A percentile compares a stretch with the other conserved stretches of the same genome.
These are phyloP conservation scores for Fusarium clavum DNA, from an alignment of 2,329 filamentous ascomycete species.

Conservation along the genomic window DNA sequence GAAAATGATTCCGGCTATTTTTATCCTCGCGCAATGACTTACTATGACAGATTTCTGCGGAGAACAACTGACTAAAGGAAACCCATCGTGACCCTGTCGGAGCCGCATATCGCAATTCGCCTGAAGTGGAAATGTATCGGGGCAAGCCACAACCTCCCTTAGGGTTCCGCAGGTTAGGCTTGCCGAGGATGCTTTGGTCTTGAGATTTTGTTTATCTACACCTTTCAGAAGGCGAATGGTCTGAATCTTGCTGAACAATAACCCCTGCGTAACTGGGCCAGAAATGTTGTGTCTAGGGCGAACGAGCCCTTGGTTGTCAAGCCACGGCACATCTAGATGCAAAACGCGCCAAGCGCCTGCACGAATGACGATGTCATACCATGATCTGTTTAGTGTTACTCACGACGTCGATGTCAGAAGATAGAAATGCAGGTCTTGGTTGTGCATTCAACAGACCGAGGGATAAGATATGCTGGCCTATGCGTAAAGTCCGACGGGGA, in stretches of 20 bases:
- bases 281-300: not conserved
- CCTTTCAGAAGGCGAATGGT: constrained; percentile 12
- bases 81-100: constrained; percentile 33
- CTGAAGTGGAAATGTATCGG: constrained; percentile 24
- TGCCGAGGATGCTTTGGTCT: not conserved
- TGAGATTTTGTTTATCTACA: not conserved
- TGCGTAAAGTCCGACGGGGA: not conserved
- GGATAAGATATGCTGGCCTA: not conserved
- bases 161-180: constrained; percentile 31
- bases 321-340: not conserved
- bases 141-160: constrained; percentile 32
- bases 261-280: not conserved
- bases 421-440: not conserved
- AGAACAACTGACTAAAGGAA: constrained; percentile 12
- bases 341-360: not conserved
- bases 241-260: not conserved
- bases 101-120: constrained; percentile 32
- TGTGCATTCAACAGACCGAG: not conserved
- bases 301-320: not conserved
- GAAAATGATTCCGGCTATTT: not conserved
- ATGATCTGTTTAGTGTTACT: not conserved
- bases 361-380: not conserved
- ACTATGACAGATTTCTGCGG: not conserved
- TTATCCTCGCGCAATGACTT: not conserved
- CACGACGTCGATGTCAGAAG: not conserved